Percentiles rank a stretch among this genome's conserved stretches.
These are phyloP conservation scores for Hygrophorus pudorinus DNA, from an alignment of 768 basidiomycete species.

Conservation along the genomic window DNA sequence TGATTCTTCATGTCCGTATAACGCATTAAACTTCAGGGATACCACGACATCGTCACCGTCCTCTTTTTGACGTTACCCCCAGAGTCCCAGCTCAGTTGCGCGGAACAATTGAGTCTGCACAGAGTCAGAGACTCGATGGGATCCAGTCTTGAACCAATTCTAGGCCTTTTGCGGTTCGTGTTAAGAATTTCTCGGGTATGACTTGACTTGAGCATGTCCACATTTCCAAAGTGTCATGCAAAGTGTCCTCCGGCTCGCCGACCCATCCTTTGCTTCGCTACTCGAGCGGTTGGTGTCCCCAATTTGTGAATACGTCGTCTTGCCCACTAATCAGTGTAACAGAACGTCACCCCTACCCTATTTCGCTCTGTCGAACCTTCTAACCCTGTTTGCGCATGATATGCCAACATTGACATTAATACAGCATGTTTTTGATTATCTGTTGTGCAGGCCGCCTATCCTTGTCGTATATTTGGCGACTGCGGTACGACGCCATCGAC, in stretches of 20 bases:
- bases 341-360: slow-evolving; percentile 78
- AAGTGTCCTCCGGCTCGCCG: slow-evolving; percentile 61
- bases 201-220: background rate
- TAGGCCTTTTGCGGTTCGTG: slow-evolving; percentile 63
- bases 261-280: slow-evolving; percentile 56
- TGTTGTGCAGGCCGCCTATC: slow-evolving; percentile 76
- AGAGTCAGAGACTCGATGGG: slow-evolving; percentile 88
- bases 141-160: slow-evolving; percentile 67
- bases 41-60: slow-evolving; percentile 87
- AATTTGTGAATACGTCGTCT: background rate
- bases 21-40: slow-evolving; percentile 45
- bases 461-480: slow-evolving; percentile 73
- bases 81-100: slow-evolving; percentile 44
- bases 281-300: slow-evolving; percentile 48
- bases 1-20: background rate
- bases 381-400: slow-evolving; percentile 90
- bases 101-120: slow-evolving; percentile 69
- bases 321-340: slow-evolving; percentile 3
- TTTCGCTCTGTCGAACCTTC: slow-evolving; percentile 80
- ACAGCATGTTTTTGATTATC: slow-evolving; percentile 87
- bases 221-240: slow-evolving; percentile 48
- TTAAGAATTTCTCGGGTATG: background rate
- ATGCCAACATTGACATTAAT: slow-evolving; percentile 82
- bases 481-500: slow-evolving; percentile 42
- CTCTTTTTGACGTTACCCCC: slow-evolving; percentile 64